Evolutionary conservation across 768 basidiomycete genomes (phyloP).

Genomic region (Boletellus sp.): DNA sequence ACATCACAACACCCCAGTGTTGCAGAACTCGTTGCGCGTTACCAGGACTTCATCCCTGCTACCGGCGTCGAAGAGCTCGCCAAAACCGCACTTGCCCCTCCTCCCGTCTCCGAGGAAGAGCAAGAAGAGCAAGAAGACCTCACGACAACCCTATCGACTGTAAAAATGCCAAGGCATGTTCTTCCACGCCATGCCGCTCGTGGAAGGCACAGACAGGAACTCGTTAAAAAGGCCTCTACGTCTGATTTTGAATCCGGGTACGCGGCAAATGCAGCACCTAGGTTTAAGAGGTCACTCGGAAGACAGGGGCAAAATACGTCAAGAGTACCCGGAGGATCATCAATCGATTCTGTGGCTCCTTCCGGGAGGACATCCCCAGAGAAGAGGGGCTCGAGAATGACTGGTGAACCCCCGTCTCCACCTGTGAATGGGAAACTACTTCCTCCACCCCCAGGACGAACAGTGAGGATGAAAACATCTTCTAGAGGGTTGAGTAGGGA

Average conservation of each 20-base stretch:
- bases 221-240: conserved; percentile 52
- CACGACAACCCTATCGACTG: conserved; percentile 23
- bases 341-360: conserved; percentile 52
- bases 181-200: conserved; percentile 38
- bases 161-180: conserved; percentile 22
- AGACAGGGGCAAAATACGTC: conserved; percentile 42
- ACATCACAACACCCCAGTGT: conserved; percentile 58
- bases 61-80: conserved; percentile 69
- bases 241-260: conserved; percentile 93
- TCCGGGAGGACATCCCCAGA: conserved; percentile 74
- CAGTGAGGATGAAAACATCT: conserved; percentile 35
- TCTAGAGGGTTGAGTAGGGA: conserved; percentile 36
- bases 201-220: conserved; percentile 45
- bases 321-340: conserved; percentile 43
- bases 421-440: conserved; percentile 20
- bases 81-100: conserved; percentile 64
- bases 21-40: conserved; percentile 80
- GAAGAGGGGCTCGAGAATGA: conserved; percentile 45
- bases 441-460: conserved; percentile 31
- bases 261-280: conserved; percentile 86
- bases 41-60: conserved; percentile 72
- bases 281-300: conserved; percentile 52
- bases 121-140: conserved; percentile 74
- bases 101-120: conserved; percentile 74
- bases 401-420: conserved; percentile 36